Percentiles rank a stretch among this genome's conserved stretches.
Evolutionary conservation across 2,329 filamentous ascomycete species (phyloP).

Genomic region (Elsinoe fawcettii): DNA sequence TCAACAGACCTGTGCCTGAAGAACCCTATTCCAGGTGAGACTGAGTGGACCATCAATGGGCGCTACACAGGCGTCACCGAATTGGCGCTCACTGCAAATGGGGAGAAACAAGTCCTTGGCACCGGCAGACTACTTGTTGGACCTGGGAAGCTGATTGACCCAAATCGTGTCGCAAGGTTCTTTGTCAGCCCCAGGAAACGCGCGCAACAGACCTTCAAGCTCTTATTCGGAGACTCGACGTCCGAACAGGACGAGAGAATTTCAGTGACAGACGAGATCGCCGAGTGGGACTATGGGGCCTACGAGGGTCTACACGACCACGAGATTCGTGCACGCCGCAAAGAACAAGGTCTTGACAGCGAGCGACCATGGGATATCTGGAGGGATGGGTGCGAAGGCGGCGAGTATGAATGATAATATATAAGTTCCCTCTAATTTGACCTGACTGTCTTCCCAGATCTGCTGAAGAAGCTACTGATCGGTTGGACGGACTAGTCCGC

Average conservation of each 20-base stretch:
- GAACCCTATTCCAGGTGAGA: constrained; percentile 32
- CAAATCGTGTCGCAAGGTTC: constrained; percentile 39
- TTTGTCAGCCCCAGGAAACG: constrained; percentile 45
- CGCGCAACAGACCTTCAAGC: constrained; percentile 43
- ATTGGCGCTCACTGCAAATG: constrained; percentile 34
- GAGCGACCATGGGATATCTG: constrained; percentile 71
- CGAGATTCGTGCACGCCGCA: constrained; percentile 57
- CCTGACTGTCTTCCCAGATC: constrained; percentile 38
- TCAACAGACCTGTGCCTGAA: too few species aligned
- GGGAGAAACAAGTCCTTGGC: constrained; percentile 34
- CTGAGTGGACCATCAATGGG: constrained; percentile 42
- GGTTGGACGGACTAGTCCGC: constrained; percentile 64
- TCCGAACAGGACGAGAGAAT: constrained; percentile 34
- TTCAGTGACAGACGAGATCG: constrained; percentile 52
- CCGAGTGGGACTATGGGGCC: constrained; percentile 73
- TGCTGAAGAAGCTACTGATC: constrained; percentile 59
- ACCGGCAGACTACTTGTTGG: constrained; percentile 44
- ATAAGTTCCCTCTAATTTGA: not conserved
- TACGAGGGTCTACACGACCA: constrained; percentile 74
- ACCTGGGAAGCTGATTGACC: constrained; percentile 44
- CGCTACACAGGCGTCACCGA: constrained; percentile 42
- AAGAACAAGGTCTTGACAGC: constrained; percentile 48
- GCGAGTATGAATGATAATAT: constrained; percentile 55
- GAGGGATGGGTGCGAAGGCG: constrained; percentile 76
- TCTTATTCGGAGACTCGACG: constrained; percentile 33